Evolutionary conservation across 2,329 filamentous ascomycete species (phyloP), one percentile per base, ranked within the genome.

Genomic region (Fusarium sp.): DNA sequence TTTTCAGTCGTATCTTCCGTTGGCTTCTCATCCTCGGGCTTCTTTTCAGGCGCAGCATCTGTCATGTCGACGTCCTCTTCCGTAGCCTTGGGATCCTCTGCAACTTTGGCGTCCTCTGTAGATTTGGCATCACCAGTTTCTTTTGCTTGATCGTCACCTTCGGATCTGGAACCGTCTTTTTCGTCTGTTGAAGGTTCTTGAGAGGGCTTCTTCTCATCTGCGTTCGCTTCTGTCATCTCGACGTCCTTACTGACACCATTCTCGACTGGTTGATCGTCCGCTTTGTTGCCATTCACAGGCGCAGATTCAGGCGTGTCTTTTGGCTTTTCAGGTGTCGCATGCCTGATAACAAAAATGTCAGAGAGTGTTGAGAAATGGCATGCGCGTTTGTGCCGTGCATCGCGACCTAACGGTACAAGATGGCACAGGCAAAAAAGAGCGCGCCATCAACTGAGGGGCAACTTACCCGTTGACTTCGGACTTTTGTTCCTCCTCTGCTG

Each of bases 391-490:
- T 30, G 42, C 17, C 26, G 52, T 58, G 48, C 44, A 63, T 49
- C 56, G 45, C 49, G 37, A 38, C 50, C 44, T 37, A 56, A 32
- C 41, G 37, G 71, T 63, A 70, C 46, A 62, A 65, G 63, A 67
- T 57, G 61, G 30, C 45, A 60, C 35, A 50, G 54, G 61, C 64
- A 67, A 60, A 61, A 48, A 41, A 42, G 37, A 27, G 45, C 48
- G 52, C 45, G 40, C 32, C 60, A 66, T 49, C 50, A 45, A 64
- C 41, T 32, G 38, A 48, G 54, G 59, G 58, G 58, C 60, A 49
- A 80, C 81, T 79, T 77, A 83, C 81, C 81, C 81, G 64, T 83
- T 83, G 18, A 79, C 65, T 69, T 80, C 78, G 55, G 80, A 64
- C 54, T 78, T 81, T 35, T 73, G 68, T 45, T 79, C 78, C 70